Evolutionary conservation across 2,329 filamentous ascomycete species (phyloP).

Genomic region (Arachnomyces sp.): DNA sequence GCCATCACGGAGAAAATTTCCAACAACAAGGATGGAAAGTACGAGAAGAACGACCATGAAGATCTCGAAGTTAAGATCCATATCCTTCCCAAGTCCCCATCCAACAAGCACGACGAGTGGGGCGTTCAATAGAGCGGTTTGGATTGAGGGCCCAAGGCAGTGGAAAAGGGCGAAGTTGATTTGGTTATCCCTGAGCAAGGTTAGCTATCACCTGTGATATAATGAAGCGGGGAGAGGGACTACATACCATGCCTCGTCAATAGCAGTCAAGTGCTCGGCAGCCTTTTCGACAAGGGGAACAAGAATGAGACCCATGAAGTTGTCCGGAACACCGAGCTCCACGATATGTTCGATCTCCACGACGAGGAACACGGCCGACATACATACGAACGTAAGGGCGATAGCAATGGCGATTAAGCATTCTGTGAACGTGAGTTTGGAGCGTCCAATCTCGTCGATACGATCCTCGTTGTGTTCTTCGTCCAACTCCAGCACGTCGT

Average conservation of each 20-base stretch:
- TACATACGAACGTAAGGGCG: slow-evolving; percentile 59
- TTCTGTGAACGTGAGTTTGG: slow-evolving; percentile 68
- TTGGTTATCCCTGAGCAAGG: slow-evolving; percentile 32
- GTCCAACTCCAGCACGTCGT: slow-evolving; percentile 63
- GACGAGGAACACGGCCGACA: slow-evolving; percentile 68
- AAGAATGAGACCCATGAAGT: slow-evolving; percentile 64
- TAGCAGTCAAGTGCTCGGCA: slow-evolving; percentile 72
- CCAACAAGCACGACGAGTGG: slow-evolving; percentile 75
- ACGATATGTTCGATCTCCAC: slow-evolving; percentile 60
- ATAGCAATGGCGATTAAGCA: slow-evolving; percentile 57
- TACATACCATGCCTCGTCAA: slow-evolving; percentile 71
- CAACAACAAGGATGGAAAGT: slow-evolving; percentile 75
- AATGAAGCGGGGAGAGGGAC: background rate
- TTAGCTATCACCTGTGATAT: slow-evolving; percentile 10
- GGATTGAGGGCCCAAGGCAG: slow-evolving; percentile 76
- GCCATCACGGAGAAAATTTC: slow-evolving; percentile 77
- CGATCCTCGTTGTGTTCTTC: slow-evolving; percentile 59
- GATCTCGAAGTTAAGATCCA: slow-evolving; percentile 77
- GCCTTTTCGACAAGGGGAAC: slow-evolving; percentile 76
- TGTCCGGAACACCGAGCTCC: slow-evolving; percentile 45
- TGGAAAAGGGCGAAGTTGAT: slow-evolving; percentile 83
- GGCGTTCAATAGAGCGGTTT: slow-evolving; percentile 81
- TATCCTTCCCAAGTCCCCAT: slow-evolving; percentile 62
- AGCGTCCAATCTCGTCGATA: slow-evolving; percentile 50
- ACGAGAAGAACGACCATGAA: slow-evolving; percentile 79